Conservation (phyloP, 495 filamentous ascomycete species). For the Oidiodendron maius region DNA sequence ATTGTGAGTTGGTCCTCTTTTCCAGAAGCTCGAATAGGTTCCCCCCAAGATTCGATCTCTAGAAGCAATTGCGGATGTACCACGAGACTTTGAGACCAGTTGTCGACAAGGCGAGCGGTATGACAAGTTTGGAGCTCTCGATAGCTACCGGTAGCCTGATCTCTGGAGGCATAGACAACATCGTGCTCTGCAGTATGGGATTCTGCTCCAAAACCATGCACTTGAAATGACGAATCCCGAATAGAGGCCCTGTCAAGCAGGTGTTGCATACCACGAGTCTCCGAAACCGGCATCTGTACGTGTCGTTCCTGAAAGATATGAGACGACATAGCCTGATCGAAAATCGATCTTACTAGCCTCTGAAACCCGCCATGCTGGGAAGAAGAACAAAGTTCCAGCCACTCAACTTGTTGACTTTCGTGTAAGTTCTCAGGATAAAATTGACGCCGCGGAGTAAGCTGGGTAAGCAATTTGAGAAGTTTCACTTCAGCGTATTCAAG, state of each 20-base stretch:
- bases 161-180: constrained; percentile 23
- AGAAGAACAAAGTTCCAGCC: constrained; percentile 33
- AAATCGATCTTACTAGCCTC: constrained; percentile 31
- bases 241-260: constrained; percentile 37
- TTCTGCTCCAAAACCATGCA: constrained; percentile 50
- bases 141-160: constrained; percentile 7
- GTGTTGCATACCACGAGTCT: constrained; percentile 1
- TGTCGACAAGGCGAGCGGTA: constrained; percentile 15
- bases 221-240: constrained; percentile 40
- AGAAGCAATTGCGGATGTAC: constrained; percentile 6
- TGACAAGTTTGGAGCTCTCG: constrained; percentile 16
- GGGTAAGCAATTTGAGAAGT: constrained; percentile 37
- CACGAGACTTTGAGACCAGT: constrained; percentile 14
- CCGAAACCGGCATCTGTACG: not conserved
- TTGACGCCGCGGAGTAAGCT: constrained; percentile 40
- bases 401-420: constrained; percentile 41
- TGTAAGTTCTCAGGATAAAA: constrained; percentile 42
- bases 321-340: constrained; percentile 27
- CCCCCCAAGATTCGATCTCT: constrained; percentile 13
- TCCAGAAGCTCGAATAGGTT: constrained; percentile 1
- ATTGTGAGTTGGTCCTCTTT: not conserved
- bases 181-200: constrained; percentile 31
- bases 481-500: constrained; percentile 34
- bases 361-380: constrained; percentile 48
- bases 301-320: constrained; percentile 5